Evolutionary conservation across 2,329 filamentous ascomycete genomes (phyloP).

Genomic region (Cladosporium sp.): DNA sequence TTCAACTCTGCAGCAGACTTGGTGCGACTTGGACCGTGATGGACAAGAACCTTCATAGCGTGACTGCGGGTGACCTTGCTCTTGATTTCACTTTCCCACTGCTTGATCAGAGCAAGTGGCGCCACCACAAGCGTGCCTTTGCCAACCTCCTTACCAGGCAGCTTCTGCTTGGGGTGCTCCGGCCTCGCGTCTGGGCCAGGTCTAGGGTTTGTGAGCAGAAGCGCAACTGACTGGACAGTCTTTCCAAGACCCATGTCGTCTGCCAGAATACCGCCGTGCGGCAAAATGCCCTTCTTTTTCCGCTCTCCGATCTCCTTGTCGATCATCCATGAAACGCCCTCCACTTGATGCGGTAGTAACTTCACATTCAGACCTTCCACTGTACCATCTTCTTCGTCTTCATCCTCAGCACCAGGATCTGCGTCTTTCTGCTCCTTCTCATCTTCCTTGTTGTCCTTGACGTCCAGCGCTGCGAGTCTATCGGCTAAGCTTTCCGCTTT

Average conservation of each 20-base stretch:
- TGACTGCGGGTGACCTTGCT: conserved; percentile 70
- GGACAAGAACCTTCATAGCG: conserved; percentile 74
- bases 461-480: conserved; percentile 41
- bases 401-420: conserved; percentile 42
- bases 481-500: conserved; percentile 39
- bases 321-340: conserved; percentile 92
- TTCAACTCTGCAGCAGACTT: conserved; percentile 74
- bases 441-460: conserved; percentile 48
- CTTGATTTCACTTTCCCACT: conserved; percentile 93
- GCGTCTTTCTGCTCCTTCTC: conserved; percentile 40
- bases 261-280: conserved; percentile 89
- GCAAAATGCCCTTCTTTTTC: conserved; percentile 72
- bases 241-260: conserved; percentile 98
- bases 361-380: conserved; percentile 82
- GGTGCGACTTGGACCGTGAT: conserved; percentile 82
- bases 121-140: conserved; percentile 88
- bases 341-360: conserved; percentile 87
- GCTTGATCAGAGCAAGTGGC: conserved; percentile 87
- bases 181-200: conserved; percentile 44
- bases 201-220: conserved; percentile 79
- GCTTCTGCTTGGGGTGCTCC: conserved; percentile 58
- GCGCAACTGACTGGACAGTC: conserved; percentile 86
- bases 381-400: conserved; percentile 55
- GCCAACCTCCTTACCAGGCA: conserved; percentile 60
- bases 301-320: conserved; percentile 83